Evolutionary conservation across 768 basidiomycete species (phyloP), one percentile per base, ranked within the genome.

Genomic region (Trametes villosa): DNA sequence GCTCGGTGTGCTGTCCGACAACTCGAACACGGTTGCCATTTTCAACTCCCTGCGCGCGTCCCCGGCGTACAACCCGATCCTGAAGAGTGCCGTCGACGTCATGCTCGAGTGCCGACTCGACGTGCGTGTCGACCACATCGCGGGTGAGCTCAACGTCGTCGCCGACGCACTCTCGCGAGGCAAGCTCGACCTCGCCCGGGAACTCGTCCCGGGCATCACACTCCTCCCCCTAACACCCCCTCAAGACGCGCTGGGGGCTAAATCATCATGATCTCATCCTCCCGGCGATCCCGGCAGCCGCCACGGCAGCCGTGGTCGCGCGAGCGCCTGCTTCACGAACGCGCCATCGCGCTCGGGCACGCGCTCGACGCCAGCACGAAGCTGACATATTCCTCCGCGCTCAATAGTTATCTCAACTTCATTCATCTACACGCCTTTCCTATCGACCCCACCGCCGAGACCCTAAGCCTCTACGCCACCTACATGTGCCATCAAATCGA

Each of bases 371-470:
- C 15, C 0, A 67, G 68, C 4, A 72, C 74, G 0, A 4, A 17
- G 0, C 1, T 22, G 0, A 56, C 69, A 0, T 80, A 80, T 60
- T 51, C 66, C 0, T 77, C 76, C 0, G 70, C 73, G 7, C 59
- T 77, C 24, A 71, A 77, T 26, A 78, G 75, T 1, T 81, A 79
- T 42, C 30, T 79, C 13, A 60, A 67, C 0, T 80, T 81, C 62
- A 68, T 71, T 40, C n/a, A n/a, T n/a, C n/a, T n/a, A n/a, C n/a
- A n/a, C n/a, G n/a, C n/a, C n/a, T n/a, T n/a, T n/a, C n/a, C n/a
- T n/a, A n/a, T n/a, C n/a, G n/a, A n/a, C n/a, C n/a, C n/a, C n/a
- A n/a, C n/a, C n/a, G n/a, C n/a, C n/a, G n/a, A n/a, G n/a, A n/a
- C n/a, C n/a, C n/a, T n/a, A n/a, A n/a, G n/a, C n/a, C n/a, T n/a